phyloP scores from a whole-genome alignment of 495 filamentous ascomycete species.

The Podospora comata region DNA sequence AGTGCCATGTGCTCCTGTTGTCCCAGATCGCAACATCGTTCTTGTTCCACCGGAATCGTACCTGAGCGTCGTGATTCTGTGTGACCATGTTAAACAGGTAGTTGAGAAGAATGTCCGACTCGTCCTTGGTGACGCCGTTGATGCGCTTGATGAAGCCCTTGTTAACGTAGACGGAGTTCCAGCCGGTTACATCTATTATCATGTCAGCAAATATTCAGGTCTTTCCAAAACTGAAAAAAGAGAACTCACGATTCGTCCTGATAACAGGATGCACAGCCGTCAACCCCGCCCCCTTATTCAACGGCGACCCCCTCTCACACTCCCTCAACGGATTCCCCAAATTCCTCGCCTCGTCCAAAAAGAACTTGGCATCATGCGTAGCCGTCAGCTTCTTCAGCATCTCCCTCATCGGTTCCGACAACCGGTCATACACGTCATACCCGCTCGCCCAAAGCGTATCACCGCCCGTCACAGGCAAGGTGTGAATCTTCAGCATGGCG shows the following conservation, averaged over 20 bases:
- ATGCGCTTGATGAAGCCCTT: conserved; percentile 77
- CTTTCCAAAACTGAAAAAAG: too few species aligned
- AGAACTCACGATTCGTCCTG: conserved; percentile 25
- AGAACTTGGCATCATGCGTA: conserved; percentile 62
- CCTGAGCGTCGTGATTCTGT: conserved; percentile 61
- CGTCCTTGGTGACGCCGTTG: conserved; percentile 66
- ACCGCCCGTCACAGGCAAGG: conserved; percentile 70
- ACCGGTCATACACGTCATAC: conserved; percentile 68
- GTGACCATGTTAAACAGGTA: conserved; percentile 65
- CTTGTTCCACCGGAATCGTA: conserved; percentile 69
- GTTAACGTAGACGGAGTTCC: conserved; percentile 77
- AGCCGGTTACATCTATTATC: conserved; percentile 56
- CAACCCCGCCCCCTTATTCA: conserved; percentile 21
- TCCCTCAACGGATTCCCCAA: conserved; percentile 55
- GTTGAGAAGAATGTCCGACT: conserved; percentile 63
- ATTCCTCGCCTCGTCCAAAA: conserved; percentile 64
- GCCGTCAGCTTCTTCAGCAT: conserved; percentile 68
- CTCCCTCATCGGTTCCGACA: conserved; percentile 66
- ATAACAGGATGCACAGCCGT: conserved; percentile 26
- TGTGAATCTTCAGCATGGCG: conserved; percentile 67
- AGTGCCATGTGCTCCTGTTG: conserved; percentile 60
- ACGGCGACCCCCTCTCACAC: conserved; percentile 22
- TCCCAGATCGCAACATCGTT: conserved; percentile 74
- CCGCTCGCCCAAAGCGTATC: conserved; percentile 75
- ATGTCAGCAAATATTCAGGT: conserved; percentile 9